Evolutionary conservation across 1,284 basidiomycete species (phyloP), one percentile per base, ranked within the genome.

Genomic region (Puccinia coronata): DNA sequence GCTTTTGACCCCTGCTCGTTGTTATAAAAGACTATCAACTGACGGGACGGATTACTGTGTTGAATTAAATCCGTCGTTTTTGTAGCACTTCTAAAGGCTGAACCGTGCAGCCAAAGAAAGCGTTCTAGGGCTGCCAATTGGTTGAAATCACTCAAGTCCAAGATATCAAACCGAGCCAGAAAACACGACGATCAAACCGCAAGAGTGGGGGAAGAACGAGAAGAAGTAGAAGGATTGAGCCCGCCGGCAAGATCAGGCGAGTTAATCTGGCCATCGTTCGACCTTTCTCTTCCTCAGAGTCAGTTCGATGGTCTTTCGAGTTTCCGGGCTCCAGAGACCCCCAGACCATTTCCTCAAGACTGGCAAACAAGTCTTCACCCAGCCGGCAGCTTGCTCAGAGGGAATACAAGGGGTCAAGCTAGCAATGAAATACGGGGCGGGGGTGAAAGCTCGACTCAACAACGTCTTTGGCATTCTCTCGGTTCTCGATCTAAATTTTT

Each of bases 401-500:
- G 23, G n/a, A 28, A 47, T n/a, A n/a, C n/a, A n/a, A n/a, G n/a
- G n/a, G n/a, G n/a, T 16, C 47, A 31, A 41, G 25, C 2, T 2
- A 70, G 67, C 16, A 49, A 43, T n/a, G 1, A 49, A 16, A 25
- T 25, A 1, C 8, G 18, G 2, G 0, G 25, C 20, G 43, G 28
- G 5, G 39, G 6, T 31, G 25, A 18, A 5, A 11, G 8, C 61
- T 41, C 36, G 14, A 18, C 61, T 39, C 8, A 23, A 1, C 25
- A 34, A 5, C 41, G 28, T 1, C 25, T 70, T 12, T 70, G 67
- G 67, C 12, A 23, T 20, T 70, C 67, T 8, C 31, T 70, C 18
- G 67, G 67, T 16, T 41, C 67, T 28, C 67, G 43, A 28, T 70
- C 41, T 28, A 70, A 70, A 49, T 70, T 70, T 25, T 70, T 70